phyloP scores from a whole-genome alignment of 352 stramenopile species.

The Phytophthora chlamydospora region DNA sequence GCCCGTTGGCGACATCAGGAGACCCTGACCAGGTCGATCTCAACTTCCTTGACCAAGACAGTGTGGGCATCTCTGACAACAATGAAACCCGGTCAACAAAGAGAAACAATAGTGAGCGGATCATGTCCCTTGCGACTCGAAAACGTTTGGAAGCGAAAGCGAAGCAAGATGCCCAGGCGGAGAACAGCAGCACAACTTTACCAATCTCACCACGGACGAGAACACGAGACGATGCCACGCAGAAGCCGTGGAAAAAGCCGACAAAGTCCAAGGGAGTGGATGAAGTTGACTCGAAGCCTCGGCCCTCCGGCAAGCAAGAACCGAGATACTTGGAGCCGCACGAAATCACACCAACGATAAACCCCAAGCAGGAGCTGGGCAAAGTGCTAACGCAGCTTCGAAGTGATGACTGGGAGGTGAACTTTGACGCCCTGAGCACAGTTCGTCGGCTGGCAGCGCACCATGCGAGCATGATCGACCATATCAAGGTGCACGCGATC shows the following conservation, averaged over 20 bases:
- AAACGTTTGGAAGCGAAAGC: constrained; percentile 74
- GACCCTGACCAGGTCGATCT: constrained; percentile 11
- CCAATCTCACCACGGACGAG: not conserved
- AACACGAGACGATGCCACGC: not conserved
- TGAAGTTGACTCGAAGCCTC: constrained; percentile 17
- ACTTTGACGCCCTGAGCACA: constrained; percentile 70
- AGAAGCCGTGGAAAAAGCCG: constrained; percentile 18
- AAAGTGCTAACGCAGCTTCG: constrained; percentile 49
- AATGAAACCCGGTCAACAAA: constrained; percentile 30
- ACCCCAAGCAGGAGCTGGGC: constrained; percentile 58
- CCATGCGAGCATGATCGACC: constrained; percentile 48
- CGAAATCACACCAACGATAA: constrained; percentile 62
- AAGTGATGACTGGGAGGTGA: constrained; percentile 60
- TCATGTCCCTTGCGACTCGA: constrained; percentile 28
- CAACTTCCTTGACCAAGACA: constrained; percentile 9
- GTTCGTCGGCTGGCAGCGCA: constrained; percentile 62
- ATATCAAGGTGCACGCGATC: constrained; percentile 49
- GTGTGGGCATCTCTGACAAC: constrained; percentile 15
- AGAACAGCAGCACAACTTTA: not conserved
- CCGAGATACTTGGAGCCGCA: constrained; percentile 63
- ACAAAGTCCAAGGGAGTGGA: constrained; percentile 12
- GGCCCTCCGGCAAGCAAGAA: constrained; percentile 55
- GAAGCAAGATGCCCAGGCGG: constrained; percentile 38
- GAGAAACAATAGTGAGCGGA: constrained; percentile 11
- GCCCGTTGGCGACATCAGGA: constrained; percentile 22